Evolutionary conservation across 306 rosid species (phyloP).

Genomic region (Neltuma alba): DNA sequence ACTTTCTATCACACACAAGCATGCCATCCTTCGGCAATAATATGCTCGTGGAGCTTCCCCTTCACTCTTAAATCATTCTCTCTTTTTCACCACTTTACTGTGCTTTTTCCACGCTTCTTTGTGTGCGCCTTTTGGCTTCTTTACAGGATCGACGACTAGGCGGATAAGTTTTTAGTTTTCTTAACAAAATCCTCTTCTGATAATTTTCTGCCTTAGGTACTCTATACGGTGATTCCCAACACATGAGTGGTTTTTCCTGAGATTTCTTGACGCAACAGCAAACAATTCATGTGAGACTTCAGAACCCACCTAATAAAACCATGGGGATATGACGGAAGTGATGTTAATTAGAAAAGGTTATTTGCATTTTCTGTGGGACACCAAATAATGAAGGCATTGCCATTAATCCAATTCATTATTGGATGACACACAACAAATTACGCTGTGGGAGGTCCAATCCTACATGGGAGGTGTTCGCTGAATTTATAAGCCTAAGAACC

Average conservation of each 20-base stretch:
- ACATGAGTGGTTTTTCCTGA: not conserved
- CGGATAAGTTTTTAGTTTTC: not conserved
- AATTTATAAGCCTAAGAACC: not conserved
- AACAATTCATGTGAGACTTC: not conserved
- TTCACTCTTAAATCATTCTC: not conserved
- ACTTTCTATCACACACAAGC: not conserved
- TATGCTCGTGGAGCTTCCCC: constrained; percentile 13
- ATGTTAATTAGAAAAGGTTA: not conserved
- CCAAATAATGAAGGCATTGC: not conserved
- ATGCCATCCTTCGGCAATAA: constrained; percentile 11
- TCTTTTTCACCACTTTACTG: not conserved
- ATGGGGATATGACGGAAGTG: not conserved
- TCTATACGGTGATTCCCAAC: not conserved
- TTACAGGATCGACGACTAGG: not conserved
- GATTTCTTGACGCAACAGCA: not conserved
- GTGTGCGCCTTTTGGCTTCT: no score
- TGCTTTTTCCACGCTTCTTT: constrained; percentile 13
- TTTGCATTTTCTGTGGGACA: not conserved
- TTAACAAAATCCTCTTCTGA: not conserved
- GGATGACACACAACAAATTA: not conserved
- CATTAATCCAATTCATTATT: not conserved
- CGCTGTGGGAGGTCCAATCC: not conserved
- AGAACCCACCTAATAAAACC: not conserved
- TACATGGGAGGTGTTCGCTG: not conserved
- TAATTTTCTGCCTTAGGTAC: not conserved